Conservation (phyloP, 441 rosid genomes). For the Adansonia gregorii region DNA sequence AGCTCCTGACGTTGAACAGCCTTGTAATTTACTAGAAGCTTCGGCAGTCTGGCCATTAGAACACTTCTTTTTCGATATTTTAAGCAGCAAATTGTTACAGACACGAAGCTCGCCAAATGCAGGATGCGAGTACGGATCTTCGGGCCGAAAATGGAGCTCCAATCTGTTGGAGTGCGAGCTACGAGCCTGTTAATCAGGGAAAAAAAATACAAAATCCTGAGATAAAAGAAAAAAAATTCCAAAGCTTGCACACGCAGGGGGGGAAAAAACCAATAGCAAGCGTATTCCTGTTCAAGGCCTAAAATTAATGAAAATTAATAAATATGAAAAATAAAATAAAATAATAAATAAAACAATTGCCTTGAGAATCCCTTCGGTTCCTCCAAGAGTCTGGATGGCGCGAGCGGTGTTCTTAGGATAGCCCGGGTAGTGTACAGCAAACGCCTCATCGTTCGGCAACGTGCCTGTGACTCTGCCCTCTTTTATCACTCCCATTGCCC, state of each 20-base stretch:
- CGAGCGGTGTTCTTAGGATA: slow-evolving; percentile 71
- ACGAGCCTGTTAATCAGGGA: slow-evolving; percentile 53
- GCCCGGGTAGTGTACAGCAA: slow-evolving; percentile 75
- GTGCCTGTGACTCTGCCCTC: slow-evolving; percentile 63
- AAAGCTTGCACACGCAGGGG: not conserved
- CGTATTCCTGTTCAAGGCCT: not conserved
- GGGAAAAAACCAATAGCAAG: not conserved
- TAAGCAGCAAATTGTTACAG: slow-evolving; percentile 60
- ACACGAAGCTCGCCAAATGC: slow-evolving; percentile 66
- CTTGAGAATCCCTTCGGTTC: slow-evolving; percentile 61
- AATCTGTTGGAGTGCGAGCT: slow-evolving; percentile 57
- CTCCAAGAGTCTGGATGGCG: slow-evolving; percentile 78
- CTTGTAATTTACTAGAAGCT: slow-evolving; percentile 19
- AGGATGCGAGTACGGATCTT: slow-evolving; percentile 89
- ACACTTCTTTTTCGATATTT: slow-evolving; percentile 53
- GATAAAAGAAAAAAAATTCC: not conserved
- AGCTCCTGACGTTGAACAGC: slow-evolving; percentile 27
- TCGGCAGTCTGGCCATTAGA: slow-evolving; percentile 32
- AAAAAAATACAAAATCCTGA: not conserved
- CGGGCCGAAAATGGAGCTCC: slow-evolving; percentile 87
- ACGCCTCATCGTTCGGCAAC: slow-evolving; percentile 55
- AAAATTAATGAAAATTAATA: slow-evolving; percentile 9
- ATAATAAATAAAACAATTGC: slow-evolving; percentile 30
- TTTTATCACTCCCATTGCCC: slow-evolving; percentile 63
- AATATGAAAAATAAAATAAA: not conserved